Conservation (phyloP, 139 green algal species). For the Picochlorum sp. region DNA sequence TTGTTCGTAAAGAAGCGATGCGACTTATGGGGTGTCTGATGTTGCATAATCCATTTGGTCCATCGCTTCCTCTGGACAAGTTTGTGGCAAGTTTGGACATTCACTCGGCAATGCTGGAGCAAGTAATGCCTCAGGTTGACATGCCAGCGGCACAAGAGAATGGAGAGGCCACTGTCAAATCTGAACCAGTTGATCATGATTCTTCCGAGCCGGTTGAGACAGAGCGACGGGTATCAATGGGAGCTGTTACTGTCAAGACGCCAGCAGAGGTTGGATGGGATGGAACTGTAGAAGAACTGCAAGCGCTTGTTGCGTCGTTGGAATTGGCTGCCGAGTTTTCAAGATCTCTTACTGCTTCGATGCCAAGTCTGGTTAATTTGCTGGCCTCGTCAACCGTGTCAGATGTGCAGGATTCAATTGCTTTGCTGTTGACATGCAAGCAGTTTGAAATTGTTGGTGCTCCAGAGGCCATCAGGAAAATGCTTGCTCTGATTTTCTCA, state of each 20-base stretch:
- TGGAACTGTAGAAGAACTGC: constrained; percentile 34
- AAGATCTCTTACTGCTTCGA: constrained; percentile 21
- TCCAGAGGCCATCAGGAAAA: constrained; percentile 40
- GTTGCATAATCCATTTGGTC: constrained; percentile 68
- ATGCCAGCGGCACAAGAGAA: constrained; percentile 6
- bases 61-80: constrained; percentile 28
- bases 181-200: constrained; percentile 11
- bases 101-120: constrained; percentile 31
- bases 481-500: constrained; percentile 81
- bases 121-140: not conserved
- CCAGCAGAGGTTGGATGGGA: constrained; percentile 22
- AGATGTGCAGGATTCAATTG: constrained; percentile 66
- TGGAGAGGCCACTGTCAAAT: not conserved
- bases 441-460: constrained; percentile 54
- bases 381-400: constrained; percentile 48
- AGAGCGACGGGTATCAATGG: constrained; percentile 23
- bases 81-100: constrained; percentile 28
- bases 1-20: constrained; percentile 71
- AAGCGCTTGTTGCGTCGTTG: constrained; percentile 61
- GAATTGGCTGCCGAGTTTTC: constrained; percentile 54
- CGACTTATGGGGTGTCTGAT: constrained; percentile 60
- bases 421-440: constrained; percentile 56
- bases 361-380: constrained; percentile 52
- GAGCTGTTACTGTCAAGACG: constrained; percentile 11
- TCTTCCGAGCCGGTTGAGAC: not conserved